Evolutionary conservation across 345 rosid genomes (phyloP).

Genomic region (Eucalyptus curtisii): DNA sequence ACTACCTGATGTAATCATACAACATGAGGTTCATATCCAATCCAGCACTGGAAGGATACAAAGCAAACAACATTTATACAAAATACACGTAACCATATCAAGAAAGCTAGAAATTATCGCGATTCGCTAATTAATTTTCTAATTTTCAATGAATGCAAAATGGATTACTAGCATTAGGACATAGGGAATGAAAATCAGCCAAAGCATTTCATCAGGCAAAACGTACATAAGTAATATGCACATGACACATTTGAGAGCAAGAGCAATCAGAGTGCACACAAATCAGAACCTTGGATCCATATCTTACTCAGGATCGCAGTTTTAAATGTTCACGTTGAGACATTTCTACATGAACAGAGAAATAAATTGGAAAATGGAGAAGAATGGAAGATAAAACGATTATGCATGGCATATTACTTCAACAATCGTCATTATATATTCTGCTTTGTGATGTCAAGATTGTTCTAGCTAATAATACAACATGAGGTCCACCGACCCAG

Average conservation of each 20-base stretch:
- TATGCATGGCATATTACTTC: too few relatives aligned
- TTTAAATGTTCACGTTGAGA: too few relatives aligned
- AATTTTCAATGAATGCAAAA: neutral
- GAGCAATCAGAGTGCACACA: neutral
- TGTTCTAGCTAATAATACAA: too few relatives aligned
- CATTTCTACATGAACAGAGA: too few relatives aligned
- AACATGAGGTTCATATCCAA: neutral
- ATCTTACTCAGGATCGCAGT: neutral
- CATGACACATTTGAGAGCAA: neutral
- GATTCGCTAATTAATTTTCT: fast-evolving
- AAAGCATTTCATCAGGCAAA: neutral
- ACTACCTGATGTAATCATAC: neutral
- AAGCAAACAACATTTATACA: fast-evolving
- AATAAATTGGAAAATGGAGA: too few relatives aligned
- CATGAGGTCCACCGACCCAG: too few relatives aligned
- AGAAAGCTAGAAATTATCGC: fast-evolving
- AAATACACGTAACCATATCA: neutral
- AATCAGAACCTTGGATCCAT: neutral
- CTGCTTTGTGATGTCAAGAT: too few relatives aligned
- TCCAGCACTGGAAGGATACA: neutral
- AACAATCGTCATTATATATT: too few relatives aligned
- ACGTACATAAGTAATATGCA: neutral
- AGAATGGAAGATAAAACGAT: too few relatives aligned
- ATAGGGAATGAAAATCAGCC: neutral
- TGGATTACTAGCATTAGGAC: neutral